These are phyloP conservation scores for Rhinocladiella mackenziei DNA, from an alignment of 2,329 filamentous ascomycete genomes.

Conservation along the genomic window DNA sequence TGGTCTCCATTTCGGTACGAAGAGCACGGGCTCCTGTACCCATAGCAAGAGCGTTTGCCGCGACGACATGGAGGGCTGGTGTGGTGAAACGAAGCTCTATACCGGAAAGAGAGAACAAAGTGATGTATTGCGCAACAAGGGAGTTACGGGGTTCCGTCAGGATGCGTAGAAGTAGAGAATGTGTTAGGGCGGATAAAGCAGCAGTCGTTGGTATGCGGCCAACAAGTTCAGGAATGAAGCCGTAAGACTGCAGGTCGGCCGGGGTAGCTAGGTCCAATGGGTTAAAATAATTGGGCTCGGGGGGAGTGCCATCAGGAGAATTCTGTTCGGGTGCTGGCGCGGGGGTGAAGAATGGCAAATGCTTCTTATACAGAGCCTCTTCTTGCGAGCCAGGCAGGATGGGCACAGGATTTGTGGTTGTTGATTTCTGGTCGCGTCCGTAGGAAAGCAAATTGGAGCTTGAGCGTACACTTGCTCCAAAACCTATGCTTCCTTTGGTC, in stretches of 20 bases:
- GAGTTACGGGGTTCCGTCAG: slow-evolving; percentile 89
- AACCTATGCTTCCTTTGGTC: slow-evolving; percentile 80
- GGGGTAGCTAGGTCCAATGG: slow-evolving; percentile 70
- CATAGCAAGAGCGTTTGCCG: slow-evolving; percentile 63
- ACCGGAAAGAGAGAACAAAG: slow-evolving; percentile 75
- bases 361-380: slow-evolving; percentile 55
- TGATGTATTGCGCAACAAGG: slow-evolving; percentile 80
- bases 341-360: slow-evolving; percentile 57
- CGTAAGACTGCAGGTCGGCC: slow-evolving; percentile 74
- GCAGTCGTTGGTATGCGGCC: slow-evolving; percentile 91
- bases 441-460: slow-evolving; percentile 32
- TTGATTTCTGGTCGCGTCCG: slow-evolving; percentile 30
- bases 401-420: slow-evolving; percentile 41
- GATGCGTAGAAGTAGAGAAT: slow-evolving; percentile 71
- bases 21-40: slow-evolving; percentile 76
- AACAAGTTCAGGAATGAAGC: slow-evolving; percentile 91
- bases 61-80: slow-evolving; percentile 74
- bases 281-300: slow-evolving; percentile 50
- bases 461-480: slow-evolving; percentile 74
- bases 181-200: slow-evolving; percentile 71
- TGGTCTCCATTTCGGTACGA: slow-evolving; percentile 74
- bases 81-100: slow-evolving; percentile 79
- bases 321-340: slow-evolving; percentile 34
- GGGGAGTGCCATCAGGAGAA: slow-evolving; percentile 18
- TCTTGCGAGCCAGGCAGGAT: slow-evolving; percentile 62